Percentiles rank a stretch among this genome's conserved stretches.
Conservation (phyloP, 2,329 filamentous ascomycete genomes). For the Septoria linicola region DNA sequence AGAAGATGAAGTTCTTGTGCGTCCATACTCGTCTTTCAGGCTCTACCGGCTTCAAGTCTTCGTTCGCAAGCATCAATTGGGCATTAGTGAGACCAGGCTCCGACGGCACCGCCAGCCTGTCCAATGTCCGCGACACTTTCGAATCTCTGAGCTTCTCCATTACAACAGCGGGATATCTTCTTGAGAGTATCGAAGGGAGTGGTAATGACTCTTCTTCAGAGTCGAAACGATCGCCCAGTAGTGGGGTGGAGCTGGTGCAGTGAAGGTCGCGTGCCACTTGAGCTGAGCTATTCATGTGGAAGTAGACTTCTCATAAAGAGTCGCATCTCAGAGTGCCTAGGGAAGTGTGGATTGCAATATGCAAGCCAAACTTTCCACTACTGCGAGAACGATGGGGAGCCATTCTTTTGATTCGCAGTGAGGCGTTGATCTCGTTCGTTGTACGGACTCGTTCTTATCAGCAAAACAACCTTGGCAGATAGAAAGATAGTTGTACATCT, state of each 20-base stretch:
- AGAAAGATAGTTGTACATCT: conserved; percentile 7
- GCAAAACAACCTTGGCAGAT: conserved; percentile 12
- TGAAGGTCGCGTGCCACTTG: conserved; percentile 1
- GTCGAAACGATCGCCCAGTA: not conserved
- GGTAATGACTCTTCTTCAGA: conserved; percentile 13
- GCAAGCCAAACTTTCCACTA: conserved; percentile 16
- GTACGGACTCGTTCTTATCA: conserved; percentile 7
- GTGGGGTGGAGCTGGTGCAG: not conserved
- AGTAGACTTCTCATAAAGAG: conserved; percentile 8
- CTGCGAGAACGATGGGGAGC: conserved; percentile 9
- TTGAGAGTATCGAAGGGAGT: conserved; percentile 7
- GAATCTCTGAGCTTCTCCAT: conserved; percentile 46
- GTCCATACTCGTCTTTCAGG: conserved; percentile 78
- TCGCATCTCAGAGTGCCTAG: not conserved
- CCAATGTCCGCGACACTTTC: conserved; percentile 42
- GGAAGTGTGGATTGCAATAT: conserved; percentile 5
- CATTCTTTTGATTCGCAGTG: conserved; percentile 8
- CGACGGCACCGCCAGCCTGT: conserved; percentile 68
- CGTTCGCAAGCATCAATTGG: conserved; percentile 84
- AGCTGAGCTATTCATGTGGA: conserved; percentile 2
- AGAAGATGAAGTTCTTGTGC: conserved; percentile 78
- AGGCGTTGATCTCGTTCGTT: conserved; percentile 9
- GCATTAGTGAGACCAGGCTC: conserved; percentile 75
- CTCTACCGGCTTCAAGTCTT: conserved; percentile 63
- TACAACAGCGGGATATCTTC: not conserved